Conservation (phyloP, 768 basidiomycete genomes). For the Pleurotus platypus region DNA sequence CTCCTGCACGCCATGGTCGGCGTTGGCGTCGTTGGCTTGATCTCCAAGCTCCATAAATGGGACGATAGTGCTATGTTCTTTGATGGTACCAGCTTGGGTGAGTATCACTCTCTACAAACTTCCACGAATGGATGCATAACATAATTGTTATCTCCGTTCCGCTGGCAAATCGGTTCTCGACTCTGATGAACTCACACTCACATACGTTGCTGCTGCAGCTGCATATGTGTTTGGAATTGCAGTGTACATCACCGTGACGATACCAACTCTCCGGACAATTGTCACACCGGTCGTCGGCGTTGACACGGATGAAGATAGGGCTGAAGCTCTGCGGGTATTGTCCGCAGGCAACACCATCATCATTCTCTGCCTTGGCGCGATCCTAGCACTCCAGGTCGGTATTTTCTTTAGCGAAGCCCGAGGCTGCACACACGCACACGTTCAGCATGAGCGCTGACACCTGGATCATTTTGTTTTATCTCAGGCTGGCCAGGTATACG, state of each 20-base stretch:
- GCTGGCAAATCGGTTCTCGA: background rate
- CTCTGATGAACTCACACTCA: no score
- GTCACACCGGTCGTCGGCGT: conserved; percentile 49
- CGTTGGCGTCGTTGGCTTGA: conserved; percentile 68
- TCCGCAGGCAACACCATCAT: conserved; percentile 88
- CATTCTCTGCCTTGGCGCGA: conserved; percentile 58
- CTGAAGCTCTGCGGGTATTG: conserved; percentile 78
- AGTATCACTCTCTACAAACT: conserved; percentile 19
- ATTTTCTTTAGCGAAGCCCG: conserved; percentile 8
- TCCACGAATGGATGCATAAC: background rate
- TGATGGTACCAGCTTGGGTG: conserved; percentile 86
- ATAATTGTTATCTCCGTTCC: conserved; percentile 7
- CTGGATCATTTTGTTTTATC: conserved; percentile 9
- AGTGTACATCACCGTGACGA: conserved; percentile 79
- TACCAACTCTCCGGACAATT: conserved; percentile 76
- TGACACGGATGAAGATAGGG: conserved; percentile 61
- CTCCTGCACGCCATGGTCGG: conserved; percentile 83
- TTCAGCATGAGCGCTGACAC: conserved; percentile 3
- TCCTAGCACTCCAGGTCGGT: conserved; percentile 73
- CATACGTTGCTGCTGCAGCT: conserved; percentile 33
- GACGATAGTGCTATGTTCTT: conserved; percentile 94
- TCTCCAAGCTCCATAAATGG: conserved; percentile 83
- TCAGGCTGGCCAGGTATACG: conserved; percentile 86
- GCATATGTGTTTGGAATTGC: conserved; percentile 73
- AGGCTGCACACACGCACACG: background rate